Conservation (phyloP, 164 flowering plant species). For the Kalanchoe fedtschenkoi region DNA sequence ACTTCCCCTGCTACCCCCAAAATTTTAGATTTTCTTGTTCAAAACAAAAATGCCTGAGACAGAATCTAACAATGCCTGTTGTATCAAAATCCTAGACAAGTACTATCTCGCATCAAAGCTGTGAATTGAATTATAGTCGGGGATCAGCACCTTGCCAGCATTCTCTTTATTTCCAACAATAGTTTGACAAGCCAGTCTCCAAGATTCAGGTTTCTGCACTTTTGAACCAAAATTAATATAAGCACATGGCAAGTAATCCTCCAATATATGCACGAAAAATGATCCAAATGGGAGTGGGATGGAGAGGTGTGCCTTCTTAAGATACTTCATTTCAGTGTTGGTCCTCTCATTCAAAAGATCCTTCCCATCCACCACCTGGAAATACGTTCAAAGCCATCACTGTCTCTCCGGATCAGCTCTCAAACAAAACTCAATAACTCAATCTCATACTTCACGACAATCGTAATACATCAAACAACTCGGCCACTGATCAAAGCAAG, state of each 20-base stretch:
- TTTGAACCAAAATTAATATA: not conserved
- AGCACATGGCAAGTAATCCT: not conserved
- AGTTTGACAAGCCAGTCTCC: conserved; percentile 99
- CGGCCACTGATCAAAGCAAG: not conserved
- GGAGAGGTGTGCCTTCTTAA: conserved; percentile 54
- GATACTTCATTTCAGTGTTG: conserved; percentile 58
- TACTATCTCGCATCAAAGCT: not conserved
- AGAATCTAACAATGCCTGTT: not conserved
- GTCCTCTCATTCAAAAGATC: conserved; percentile 90
- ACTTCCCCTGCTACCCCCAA: too few species aligned
- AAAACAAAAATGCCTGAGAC: too few species aligned
- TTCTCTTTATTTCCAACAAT: conserved; percentile 93
- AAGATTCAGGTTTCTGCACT: conserved; percentile 83
- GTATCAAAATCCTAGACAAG: not conserved
- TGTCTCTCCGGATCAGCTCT: not conserved
- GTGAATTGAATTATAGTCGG: not conserved
- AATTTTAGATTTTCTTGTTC: too few species aligned
- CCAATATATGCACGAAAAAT: not conserved
- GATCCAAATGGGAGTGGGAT: not conserved
- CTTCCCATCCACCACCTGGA: conserved; percentile 77
- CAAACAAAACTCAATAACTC: not conserved
- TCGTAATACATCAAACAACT: too few species aligned
- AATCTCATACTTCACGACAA: not conserved
- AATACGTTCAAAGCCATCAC: not conserved
- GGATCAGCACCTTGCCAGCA: conserved; percentile 66